Base-by-base conservation (phyloP, 1,284 basidiomycete species). In the Rhodofomes roseus region DNA sequence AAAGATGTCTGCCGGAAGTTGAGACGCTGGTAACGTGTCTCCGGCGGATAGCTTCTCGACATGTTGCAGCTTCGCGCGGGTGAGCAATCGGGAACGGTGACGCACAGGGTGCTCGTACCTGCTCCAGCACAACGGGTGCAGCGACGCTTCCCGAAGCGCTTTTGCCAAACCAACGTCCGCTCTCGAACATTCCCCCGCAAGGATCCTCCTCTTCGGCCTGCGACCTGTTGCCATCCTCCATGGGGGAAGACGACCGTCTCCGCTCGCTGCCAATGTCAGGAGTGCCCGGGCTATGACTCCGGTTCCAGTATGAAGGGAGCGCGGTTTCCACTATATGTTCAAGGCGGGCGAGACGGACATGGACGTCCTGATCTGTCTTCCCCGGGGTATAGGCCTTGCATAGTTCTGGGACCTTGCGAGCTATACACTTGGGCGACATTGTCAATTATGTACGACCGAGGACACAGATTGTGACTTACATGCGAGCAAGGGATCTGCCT, bases 301-400 rank as follows among this genome's bases (percentile, higher is more conserved):
- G 71, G 14, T 65, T 68, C 62, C 81, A 85, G 67, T 83, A 90
- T 60, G 92, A 89, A 40, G 91, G 90, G 4, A 93, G 71, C 3
- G 90, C 91, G 62, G 80, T 73, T 65, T 93, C 90, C 55, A 93
- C 81, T 54, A 93, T 90, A 62, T 89, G 86, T 68, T 93, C 90
- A 20, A 93, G 77, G 55, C 91, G 80, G 48, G 85, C 78, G 25
- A 93, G 74, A 58, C 90, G 84, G 40, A 83, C 81, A 65, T 82
- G 84, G 50, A 93, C 75, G 72, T 93, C 90, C 70, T 92, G 88
- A 71, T 93, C 91, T 11, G 84, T 80, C 71, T 92, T 93, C 55
- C 90, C 90, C 7, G 90, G 91, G 7, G 89, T 92, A 68, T 93
- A 93, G 0, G 90, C 86, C 71, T 90, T 90, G 77, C 90, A 93